Evolutionary conservation across 495 filamentous ascomycete genomes (phyloP), one percentile per base, ranked within the genome.

Genomic region (Aspergillus leporis): DNA sequence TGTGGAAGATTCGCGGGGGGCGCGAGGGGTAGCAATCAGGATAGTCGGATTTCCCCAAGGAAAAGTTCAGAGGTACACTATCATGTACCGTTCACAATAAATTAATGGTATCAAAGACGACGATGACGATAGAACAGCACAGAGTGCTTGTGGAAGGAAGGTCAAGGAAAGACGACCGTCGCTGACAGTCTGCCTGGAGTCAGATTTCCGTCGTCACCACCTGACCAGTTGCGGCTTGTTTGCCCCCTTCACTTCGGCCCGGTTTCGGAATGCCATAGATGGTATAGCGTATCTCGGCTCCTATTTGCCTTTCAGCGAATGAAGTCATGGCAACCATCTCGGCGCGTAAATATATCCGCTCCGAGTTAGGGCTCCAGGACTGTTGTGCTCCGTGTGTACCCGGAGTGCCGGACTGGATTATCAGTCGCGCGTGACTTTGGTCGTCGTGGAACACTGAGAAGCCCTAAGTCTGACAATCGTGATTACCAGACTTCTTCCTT

Each of bases 171-270:
- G 53, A 21, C 45, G 53, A 56, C 21, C 46, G 31, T 56, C 30
- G 48, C 51, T 41, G 49, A 52, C 47, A 32, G 50, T 34, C 57
- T 28, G 57, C 36, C 40, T 43, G 52, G 41, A 51, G 59, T 61
- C 53, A 63, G 60, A 53, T 66, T 66, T 58, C 66, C 63, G 62
- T 68, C 66, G 64, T 68, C 51, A 34, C 49, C 54, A 49, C 54
- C 54, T 57, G 55, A 57, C 46, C 46, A 51, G 48, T 51, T 51
- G 48, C 48, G 48, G 48, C 30, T 21, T 25, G 40, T 43, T 61
- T 56, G 52, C 51, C 51, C 32, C 16, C 51, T 38, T 36, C 32
- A 4, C 31, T 28, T 43, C 46, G 43, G 41, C 53, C 54, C 30
- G 55, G 9, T n/a, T 41, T 45, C 51, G 56, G 56, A 46, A 31